These are phyloP conservation scores for Apiotrichum porosum DNA, from an alignment of 1,284 basidiomycete genomes.

Conservation along the genomic window DNA sequence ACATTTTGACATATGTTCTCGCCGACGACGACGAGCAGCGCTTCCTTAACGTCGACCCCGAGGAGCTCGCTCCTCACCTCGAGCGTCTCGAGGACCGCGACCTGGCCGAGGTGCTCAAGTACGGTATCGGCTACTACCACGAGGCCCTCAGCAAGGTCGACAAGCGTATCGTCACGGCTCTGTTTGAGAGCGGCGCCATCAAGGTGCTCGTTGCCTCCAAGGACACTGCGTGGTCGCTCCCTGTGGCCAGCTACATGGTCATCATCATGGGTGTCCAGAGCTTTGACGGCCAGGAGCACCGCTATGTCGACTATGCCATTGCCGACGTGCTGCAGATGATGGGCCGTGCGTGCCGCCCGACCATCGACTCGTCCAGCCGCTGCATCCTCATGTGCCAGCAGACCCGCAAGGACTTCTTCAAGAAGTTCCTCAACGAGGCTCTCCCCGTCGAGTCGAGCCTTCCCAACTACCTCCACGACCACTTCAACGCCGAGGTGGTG, in stretches of 20 bases:
- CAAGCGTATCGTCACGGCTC: conserved; percentile 85
- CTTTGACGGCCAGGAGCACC: conserved; percentile 93
- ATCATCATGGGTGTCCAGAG: conserved; percentile 97
- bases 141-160: conserved; percentile 88
- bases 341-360: conserved; percentile 86
- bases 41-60: conserved; percentile 85
- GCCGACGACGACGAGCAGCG: conserved; percentile 79
- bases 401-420: conserved; percentile 95
- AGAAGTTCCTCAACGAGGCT: conserved; percentile 95
- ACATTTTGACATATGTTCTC: conserved; percentile 80
- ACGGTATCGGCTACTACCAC: conserved; percentile 93
- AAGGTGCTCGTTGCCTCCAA: conserved; percentile 91
- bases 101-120: conserved; percentile 74
- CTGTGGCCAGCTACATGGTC: conserved; percentile 91
- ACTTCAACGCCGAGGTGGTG: conserved; percentile 97
- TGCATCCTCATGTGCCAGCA: conserved; percentile 97
- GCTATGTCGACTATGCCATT: conserved; percentile 95
- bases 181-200: conserved; percentile 91
- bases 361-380: conserved; percentile 76
- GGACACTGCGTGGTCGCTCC: conserved; percentile 93
- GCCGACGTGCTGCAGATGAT: conserved; percentile 99
- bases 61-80: conserved; percentile 80
- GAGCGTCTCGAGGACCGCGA: conserved; percentile 75
- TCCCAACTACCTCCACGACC: conserved; percentile 84
- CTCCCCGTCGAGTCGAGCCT: conserved; percentile 95